Conservation (phyloP, 78 protist species). For the slime mould (Dictyostelium discoideum) region DNA sequence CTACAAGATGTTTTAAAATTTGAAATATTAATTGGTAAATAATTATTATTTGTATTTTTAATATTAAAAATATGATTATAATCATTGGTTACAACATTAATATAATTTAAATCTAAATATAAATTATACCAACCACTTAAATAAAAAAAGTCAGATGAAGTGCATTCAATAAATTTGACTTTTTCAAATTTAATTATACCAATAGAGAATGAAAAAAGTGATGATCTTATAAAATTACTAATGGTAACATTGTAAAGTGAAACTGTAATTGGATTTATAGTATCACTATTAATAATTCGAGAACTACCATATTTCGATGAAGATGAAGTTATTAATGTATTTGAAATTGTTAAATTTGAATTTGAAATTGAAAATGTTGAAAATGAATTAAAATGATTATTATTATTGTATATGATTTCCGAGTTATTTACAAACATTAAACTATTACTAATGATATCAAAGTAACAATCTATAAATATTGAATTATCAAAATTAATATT, state of each 20-base stretch:
- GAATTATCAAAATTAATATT: background rate
- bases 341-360: background rate
- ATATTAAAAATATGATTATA: background rate
- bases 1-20: background rate
- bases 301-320: background rate
- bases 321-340: background rate
- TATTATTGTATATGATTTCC: background rate
- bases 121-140: background rate
- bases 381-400: background rate
- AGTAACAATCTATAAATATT: background rate
- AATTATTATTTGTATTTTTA: background rate
- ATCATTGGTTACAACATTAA: background rate
- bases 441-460: background rate
- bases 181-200: background rate
- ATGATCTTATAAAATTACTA: background rate
- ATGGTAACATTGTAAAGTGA: background rate
- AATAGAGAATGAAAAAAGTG: background rate
- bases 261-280: background rate
- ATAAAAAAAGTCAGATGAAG: background rate
- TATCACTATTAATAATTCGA: background rate
- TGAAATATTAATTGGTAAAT: background rate
- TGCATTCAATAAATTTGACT: background rate
- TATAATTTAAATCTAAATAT: background rate
- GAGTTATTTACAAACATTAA: background rate
- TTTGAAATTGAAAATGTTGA: background rate